A percentile compares a stretch with the other conserved stretches of the same genome.
Evolutionary conservation across 306 rosid species (phyloP).

Genomic region (Morella rubra): DNA sequence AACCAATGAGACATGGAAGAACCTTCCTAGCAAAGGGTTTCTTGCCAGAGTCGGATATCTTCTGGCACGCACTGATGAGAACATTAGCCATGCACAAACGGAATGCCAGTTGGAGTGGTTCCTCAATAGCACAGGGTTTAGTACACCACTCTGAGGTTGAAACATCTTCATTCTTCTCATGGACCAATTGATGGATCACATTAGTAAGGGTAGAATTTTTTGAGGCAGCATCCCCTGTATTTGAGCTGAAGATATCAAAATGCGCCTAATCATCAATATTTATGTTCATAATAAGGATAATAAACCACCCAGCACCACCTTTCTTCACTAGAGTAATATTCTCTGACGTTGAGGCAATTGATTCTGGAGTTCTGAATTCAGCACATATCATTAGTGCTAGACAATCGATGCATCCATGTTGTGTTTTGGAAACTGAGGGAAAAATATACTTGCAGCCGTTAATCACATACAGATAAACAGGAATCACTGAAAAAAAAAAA

Average conservation of each 20-base stretch:
- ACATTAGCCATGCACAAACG: slow-evolving; percentile 90
- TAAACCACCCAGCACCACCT: slow-evolving; percentile 35
- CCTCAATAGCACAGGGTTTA: slow-evolving; percentile 22
- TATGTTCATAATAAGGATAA: slow-evolving; percentile 13
- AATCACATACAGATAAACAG: slow-evolving; percentile 9
- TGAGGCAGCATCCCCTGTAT: slow-evolving; percentile 40
- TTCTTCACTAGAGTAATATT: slow-evolving; percentile 39
- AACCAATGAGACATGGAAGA: slow-evolving; percentile 57
- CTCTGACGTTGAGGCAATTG: slow-evolving; percentile 32
- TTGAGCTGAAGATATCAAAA: slow-evolving; percentile 29
- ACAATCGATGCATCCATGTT: slow-evolving; percentile 95
- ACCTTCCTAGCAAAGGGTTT: slow-evolving; percentile 49
- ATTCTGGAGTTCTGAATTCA: slow-evolving; percentile 57
- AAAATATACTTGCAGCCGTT: slow-evolving; percentile 17
- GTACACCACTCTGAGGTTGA: slow-evolving; percentile 29
- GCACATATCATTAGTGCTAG: slow-evolving; percentile 86
- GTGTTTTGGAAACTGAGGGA: slow-evolving; percentile 68
- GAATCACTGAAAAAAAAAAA: slow-evolving; percentile 11
- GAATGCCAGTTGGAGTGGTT: slow-evolving; percentile 50
- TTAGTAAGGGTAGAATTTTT: slow-evolving; percentile 41
- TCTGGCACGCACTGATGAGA: slow-evolving; percentile 84
- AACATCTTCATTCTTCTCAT: slow-evolving; percentile 26
- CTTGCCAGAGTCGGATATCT: slow-evolving; percentile 56
- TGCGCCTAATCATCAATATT: slow-evolving; percentile 16
- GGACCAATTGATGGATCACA: slow-evolving; percentile 46